Conservation (phyloP, 345 rosid genomes). For the Euclidium syriacum region DNA sequence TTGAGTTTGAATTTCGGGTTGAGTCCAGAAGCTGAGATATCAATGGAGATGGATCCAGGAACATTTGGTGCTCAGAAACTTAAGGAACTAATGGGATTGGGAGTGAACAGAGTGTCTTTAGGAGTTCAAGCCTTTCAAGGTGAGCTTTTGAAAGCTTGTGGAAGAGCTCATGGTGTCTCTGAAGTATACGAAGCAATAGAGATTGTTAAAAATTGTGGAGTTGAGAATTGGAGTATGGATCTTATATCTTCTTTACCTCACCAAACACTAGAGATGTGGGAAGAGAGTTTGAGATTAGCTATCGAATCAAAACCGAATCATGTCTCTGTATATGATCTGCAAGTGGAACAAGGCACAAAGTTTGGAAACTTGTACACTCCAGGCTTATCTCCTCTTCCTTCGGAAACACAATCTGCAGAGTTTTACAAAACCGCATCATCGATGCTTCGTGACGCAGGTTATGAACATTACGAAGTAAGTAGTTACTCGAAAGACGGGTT, state of each 20-base stretch:
- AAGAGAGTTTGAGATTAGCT: slow-evolving; percentile 63
- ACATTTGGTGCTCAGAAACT: slow-evolving; percentile 64
- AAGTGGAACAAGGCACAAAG: slow-evolving; percentile 93
- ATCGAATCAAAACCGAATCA: slow-evolving; percentile 58
- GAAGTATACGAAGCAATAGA: slow-evolving; percentile 78
- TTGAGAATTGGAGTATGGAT: slow-evolving; percentile 91
- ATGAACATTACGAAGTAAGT: slow-evolving; percentile 81
- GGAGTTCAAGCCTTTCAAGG: slow-evolving; percentile 97
- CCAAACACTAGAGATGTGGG: slow-evolving; percentile 82
- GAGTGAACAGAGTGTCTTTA: slow-evolving; percentile 92
- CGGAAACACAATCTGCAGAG: slow-evolving; percentile 73
- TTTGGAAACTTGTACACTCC: slow-evolving; percentile 77
- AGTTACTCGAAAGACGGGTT: slow-evolving; percentile 62
- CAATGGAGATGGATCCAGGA: slow-evolving; percentile 98
- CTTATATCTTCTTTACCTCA: slow-evolving; percentile 90
- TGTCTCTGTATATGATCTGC: slow-evolving; percentile 92
- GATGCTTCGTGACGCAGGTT: slow-evolving; percentile 61
- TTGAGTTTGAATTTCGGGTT: slow-evolving; percentile 59
- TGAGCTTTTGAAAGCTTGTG: slow-evolving; percentile 75
- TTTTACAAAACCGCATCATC: slow-evolving; percentile 67
- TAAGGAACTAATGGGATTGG: slow-evolving; percentile 50
- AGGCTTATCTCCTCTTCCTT: slow-evolving; percentile 85
- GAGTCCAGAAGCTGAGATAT: slow-evolving; percentile 59
- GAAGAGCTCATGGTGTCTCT: slow-evolving; percentile 81
- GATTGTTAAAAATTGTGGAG: slow-evolving; percentile 52